Evolutionary conservation across 1,284 basidiomycete genomes (phyloP).

Genomic region (Austroboletus olivaceoglutinosus): DNA sequence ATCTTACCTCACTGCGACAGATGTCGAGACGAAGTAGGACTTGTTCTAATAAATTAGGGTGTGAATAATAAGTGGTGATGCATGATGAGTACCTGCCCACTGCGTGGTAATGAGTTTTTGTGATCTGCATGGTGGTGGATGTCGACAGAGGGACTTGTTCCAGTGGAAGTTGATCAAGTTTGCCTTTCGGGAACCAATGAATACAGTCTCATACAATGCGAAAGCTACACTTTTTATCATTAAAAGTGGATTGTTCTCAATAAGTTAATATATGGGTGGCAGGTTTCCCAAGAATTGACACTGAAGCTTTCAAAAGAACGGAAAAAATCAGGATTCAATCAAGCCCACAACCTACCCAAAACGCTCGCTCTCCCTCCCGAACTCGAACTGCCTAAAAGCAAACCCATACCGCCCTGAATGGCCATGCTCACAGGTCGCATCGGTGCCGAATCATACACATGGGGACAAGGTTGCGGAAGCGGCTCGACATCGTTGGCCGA

Average conservation of each 20-base stretch:
- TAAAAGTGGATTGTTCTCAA: neutral
- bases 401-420: slow-evolving; percentile 65
- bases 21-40: too few relatives aligned
- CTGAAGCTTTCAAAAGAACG: neutral
- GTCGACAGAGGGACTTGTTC: too few relatives aligned
- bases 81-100: too few relatives aligned
- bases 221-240: too few relatives aligned
- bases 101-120: too few relatives aligned
- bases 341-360: slow-evolving; percentile 62
- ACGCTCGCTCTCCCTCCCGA: slow-evolving; percentile 51
- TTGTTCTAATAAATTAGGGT: too few relatives aligned
- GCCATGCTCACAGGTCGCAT: slow-evolving; percentile 75
- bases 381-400: slow-evolving; percentile 49
- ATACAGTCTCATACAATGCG: too few relatives aligned
- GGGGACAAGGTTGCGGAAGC: slow-evolving; percentile 68
- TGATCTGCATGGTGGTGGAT: too few relatives aligned
- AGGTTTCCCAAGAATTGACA: neutral
- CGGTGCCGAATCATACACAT: slow-evolving; percentile 71
- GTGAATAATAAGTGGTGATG: too few relatives aligned
- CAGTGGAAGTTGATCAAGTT: too few relatives aligned
- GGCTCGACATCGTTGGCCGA: slow-evolving; percentile 50
- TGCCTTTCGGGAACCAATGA: too few relatives aligned
- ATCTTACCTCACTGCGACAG: too few relatives aligned
- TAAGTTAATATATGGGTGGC: neutral
- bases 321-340: slow-evolving; percentile 3